Evolutionary conservation across 306 rosid genomes (phyloP), one percentile per base, ranked within the genome.

Genomic region (Calophaca sinica): DNA sequence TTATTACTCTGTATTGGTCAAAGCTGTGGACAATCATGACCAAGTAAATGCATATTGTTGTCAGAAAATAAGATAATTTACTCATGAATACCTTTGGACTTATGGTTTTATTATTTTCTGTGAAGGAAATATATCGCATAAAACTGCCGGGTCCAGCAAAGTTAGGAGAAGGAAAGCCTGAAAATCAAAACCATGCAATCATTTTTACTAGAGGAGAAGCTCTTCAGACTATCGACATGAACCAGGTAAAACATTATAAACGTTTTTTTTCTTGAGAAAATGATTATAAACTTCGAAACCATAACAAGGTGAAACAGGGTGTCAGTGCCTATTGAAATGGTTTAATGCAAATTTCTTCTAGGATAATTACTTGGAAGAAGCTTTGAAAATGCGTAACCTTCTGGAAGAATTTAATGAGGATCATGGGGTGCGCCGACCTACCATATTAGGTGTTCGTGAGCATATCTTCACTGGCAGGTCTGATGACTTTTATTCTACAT

Each of bases 321-420:
- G 74, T 80, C 61, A 9, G 44, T 75, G 79, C 80, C 84, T 70
- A 53, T 71, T 73, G 62, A 52, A 80, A 67, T 57, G 79, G 42
- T 79, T 7, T 69, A 73, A 48, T 81, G 33, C 59, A 59, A 62
- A 80, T 79, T 65, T 82, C 61, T 78, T 80, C 61, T 54, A 94
- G 98, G 98, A 94, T 72, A 94, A 91, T 68, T 94, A 94, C 91
- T 87, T 91, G 88, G 98, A 94, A 86, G 98, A 94, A 84, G 98
- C 98, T 62, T 80, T 94, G 28, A 94, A 94, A 84, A 94, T 94
- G 98, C 91, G 99, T 52, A 92, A 94, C 87, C 97, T 94, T 85
- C 79, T 94, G 46, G 99, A 94, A 86, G 99, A 94, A 82, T 92
- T 94, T 77, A 92, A 59, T 13, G 97, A 94, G 86, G 96, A 94